Percentiles rank a stretch among this genome's conserved stretches.
phyloP scores from a whole-genome alignment of 345 rosid genomes.

The Trapa incisa region DNA sequence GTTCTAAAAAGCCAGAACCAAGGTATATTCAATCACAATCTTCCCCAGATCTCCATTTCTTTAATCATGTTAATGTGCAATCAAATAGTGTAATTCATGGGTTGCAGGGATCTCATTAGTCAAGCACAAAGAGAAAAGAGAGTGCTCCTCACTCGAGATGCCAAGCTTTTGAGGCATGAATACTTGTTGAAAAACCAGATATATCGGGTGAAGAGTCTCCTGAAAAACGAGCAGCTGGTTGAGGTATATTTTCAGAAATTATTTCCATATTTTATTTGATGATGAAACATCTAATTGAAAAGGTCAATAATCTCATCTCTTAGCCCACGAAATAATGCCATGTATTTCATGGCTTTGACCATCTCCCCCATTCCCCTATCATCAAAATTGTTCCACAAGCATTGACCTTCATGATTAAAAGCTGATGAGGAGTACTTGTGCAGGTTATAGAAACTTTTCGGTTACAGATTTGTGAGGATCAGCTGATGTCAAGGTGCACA shows the following conservation, averaged over 20 bases:
- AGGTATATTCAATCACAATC: conserved; percentile 25
- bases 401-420: not conserved
- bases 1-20: conserved; percentile 54
- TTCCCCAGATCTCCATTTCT: not conserved
- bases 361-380: not conserved
- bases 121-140: conserved; percentile 66
- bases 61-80: not conserved
- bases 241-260: conserved; percentile 41
- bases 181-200: conserved; percentile 65
- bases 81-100: not conserved
- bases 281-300: not conserved
- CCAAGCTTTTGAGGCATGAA: conserved; percentile 69
- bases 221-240: conserved; percentile 82
- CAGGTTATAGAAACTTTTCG: conserved; percentile 69
- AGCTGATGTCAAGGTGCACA: conserved; percentile 85
- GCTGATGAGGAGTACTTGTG: not conserved
- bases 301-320: not conserved
- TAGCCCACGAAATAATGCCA: not conserved
- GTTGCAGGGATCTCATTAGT: conserved; percentile 60
- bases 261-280: not conserved
- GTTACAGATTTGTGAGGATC: conserved; percentile 56
- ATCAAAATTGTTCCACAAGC: not conserved
- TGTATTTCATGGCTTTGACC: not conserved
- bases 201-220: conserved; percentile 64
- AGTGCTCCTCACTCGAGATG: conserved; percentile 82